Percentiles rank a stretch among this genome's conserved stretches.
phyloP scores from a whole-genome alignment of 2,329 filamentous ascomycete species.

The Clarireedia monteithiana region DNA sequence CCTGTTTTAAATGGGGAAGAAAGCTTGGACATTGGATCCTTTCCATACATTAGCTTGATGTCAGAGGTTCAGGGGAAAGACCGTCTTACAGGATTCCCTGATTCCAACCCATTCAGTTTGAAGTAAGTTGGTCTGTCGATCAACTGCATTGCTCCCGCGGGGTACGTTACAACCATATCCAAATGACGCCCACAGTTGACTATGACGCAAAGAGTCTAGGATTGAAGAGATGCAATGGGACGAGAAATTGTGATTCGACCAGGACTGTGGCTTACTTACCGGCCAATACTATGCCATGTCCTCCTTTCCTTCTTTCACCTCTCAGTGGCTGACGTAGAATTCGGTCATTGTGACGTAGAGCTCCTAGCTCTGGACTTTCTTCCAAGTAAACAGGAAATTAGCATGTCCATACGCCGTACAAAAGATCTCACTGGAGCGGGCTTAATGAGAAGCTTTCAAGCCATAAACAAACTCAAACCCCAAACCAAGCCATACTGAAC shows the following conservation, averaged over 20 bases:
- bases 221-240: no score
- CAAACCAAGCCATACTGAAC: neutral
- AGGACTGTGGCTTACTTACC: no score
- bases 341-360: constrained; percentile 8
- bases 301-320: neutral
- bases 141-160: no score
- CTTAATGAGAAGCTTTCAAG: no score
- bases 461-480: neutral
- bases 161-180: no score
- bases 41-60: neutral
- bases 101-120: neutral
- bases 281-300: no score
- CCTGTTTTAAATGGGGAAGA: neutral
- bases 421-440: constrained; percentile 6
- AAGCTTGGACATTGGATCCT: no score
- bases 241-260: no score
- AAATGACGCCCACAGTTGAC: no score
- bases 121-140: no score
- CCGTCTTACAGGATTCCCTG: constrained; percentile 2
- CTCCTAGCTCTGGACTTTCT: neutral
- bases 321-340: constrained; percentile 6
- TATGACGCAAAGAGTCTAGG: no score
- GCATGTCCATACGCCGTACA: constrained; percentile 3
- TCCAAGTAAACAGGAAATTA: constrained; percentile 9
- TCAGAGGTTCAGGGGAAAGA: neutral